Evolutionary conservation across 768 basidiomycete genomes (phyloP).

Genomic region (Russula abietina): DNA sequence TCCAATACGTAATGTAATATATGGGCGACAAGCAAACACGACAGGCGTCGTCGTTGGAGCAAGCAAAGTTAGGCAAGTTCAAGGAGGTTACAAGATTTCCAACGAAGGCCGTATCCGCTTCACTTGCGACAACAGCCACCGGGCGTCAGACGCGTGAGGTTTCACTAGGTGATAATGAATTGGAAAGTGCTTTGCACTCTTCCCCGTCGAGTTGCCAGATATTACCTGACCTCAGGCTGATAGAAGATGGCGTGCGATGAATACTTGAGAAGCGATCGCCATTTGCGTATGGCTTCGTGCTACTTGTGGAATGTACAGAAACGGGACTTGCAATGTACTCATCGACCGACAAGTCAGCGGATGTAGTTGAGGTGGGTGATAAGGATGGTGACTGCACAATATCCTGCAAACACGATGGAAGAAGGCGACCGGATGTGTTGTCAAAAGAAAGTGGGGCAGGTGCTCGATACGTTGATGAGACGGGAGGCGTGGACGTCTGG

Average conservation of each 20-base stretch:
- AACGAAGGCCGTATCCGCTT: not conserved
- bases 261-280: conserved; percentile 12
- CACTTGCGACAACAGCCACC: not conserved
- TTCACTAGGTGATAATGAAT: conserved; percentile 11
- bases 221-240: conserved; percentile 39
- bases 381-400: conserved; percentile 63
- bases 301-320: conserved; percentile 16
- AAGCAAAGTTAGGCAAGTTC: not conserved
- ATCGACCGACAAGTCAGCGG: conserved; percentile 59
- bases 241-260: conserved; percentile 22
- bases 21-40: not conserved
- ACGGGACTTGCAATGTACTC: conserved; percentile 35
- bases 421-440: conserved; percentile 38
- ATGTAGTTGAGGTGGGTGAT: conserved; percentile 48
- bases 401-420: conserved; percentile 76
- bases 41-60: not conserved
- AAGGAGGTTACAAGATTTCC: not conserved
- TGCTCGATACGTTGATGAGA: conserved; percentile 33
- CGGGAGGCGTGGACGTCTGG: conserved; percentile 52
- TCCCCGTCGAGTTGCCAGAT: conserved; percentile 74
- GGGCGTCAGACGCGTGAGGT: conserved; percentile 8
- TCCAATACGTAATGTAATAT: conserved; percentile 17
- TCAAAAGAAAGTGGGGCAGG: conserved; percentile 25
- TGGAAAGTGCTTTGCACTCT: conserved; percentile 39
- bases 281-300: conserved; percentile 17